Conservation (phyloP, 73 alveolate genomes). For the Paramecium sexaurelia region DNA sequence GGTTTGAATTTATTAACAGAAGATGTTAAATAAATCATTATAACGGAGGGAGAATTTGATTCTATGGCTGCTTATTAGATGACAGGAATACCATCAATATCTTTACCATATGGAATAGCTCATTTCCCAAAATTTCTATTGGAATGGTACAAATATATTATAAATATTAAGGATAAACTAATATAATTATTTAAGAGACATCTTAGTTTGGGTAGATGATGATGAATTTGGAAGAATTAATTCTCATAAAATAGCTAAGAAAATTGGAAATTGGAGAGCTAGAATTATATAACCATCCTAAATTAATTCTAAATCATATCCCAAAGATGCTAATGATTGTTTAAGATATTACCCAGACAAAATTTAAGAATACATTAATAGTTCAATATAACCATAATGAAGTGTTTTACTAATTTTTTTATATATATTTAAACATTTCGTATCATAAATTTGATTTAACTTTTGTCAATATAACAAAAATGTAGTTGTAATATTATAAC, state of each 20-base stretch:
- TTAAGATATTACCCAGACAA: not conserved
- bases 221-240: not conserved
- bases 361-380: not conserved
- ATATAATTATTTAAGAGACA: not conserved
- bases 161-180: not conserved
- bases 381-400: too few relatives aligned
- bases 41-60: constrained; percentile 96
- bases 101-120: constrained; percentile 85
- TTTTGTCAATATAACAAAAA: too few relatives aligned
- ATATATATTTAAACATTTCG: too few relatives aligned
- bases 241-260: constrained; percentile 3
- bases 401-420: too few relatives aligned
- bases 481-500: too few relatives aligned
- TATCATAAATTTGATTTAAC: too few relatives aligned
- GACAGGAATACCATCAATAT: constrained; percentile 86
- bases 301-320: not conserved
- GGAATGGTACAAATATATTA: constrained; percentile 65
- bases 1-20: constrained; percentile 79
- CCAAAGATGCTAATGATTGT: constrained; percentile 46
- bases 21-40: constrained; percentile 71
- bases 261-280: not conserved
- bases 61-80: constrained; percentile 91
- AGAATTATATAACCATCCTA: not conserved
- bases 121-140: constrained; percentile 77
- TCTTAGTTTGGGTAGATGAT: not conserved